Conservation (phyloP, 148 eudicot genomes). For the Fagopyrum esculentum region DNA sequence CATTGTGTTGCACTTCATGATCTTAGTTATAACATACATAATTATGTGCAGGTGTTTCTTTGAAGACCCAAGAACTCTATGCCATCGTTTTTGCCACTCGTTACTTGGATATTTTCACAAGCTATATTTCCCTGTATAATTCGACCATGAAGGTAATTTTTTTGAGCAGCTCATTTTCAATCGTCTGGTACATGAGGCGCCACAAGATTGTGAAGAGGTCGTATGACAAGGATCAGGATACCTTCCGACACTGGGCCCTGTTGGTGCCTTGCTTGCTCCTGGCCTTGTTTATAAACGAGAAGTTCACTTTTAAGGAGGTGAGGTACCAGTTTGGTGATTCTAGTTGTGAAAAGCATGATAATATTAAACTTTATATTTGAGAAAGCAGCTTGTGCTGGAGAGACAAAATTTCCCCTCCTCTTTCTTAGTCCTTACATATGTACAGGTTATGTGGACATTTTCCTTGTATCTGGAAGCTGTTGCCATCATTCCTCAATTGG, state of each 20-base stretch:
- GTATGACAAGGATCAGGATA: conserved; percentile 69
- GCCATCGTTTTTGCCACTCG: conserved; percentile 74
- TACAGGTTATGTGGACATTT: conserved; percentile 94
- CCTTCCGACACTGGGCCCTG: conserved; percentile 69
- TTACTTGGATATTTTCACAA: conserved; percentile 77
- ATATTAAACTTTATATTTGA: neutral
- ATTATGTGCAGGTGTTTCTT: conserved; percentile 54
- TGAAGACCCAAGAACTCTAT: conserved; percentile 93
- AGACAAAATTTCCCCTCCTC: neutral
- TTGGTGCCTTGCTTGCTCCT: conserved; percentile 47
- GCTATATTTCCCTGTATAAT: conserved; percentile 70
- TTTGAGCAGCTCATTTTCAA: conserved; percentile 61
- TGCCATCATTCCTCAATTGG: conserved; percentile 95
- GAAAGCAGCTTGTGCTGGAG: neutral
- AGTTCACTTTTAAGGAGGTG: conserved; percentile 83
- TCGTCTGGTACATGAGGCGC: conserved; percentile 76
- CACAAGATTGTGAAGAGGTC: conserved; percentile 61
- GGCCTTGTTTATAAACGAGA: conserved; percentile 72
- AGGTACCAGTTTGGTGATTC: neutral
- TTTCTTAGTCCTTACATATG: conserved; percentile 12
- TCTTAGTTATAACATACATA: neutral
- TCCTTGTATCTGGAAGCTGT: conserved; percentile 90
- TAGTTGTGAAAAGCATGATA: neutral
- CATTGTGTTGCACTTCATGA: neutral
- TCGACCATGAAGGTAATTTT: conserved; percentile 74